Conservation (phyloP, 345 rosid species). For the Kandelia obovata region DNA sequence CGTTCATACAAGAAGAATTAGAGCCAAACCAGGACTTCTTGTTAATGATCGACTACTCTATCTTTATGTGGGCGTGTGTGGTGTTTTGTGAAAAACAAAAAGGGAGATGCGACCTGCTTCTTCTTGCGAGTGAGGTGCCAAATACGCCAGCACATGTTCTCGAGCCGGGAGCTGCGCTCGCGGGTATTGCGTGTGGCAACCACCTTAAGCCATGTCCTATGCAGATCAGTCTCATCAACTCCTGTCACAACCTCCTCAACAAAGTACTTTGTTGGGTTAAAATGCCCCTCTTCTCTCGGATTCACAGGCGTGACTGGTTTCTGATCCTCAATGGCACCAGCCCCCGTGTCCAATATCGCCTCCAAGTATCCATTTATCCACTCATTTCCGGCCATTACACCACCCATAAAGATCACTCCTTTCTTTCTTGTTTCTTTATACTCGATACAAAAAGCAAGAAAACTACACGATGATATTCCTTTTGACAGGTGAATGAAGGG, state of each 20-base stretch:
- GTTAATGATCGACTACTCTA: too few species aligned
- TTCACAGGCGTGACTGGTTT: slow-evolving; percentile 34
- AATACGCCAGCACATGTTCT: slow-evolving; percentile 99
- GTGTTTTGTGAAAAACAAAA: neutral
- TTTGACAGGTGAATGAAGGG: too few species aligned
- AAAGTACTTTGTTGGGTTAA: slow-evolving; percentile 84
- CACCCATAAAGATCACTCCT: neutral
- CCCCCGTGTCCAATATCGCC: slow-evolving; percentile 79
- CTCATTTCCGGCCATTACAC: slow-evolving; percentile 80
- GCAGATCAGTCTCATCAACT: slow-evolving; percentile 85
- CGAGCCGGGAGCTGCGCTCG: slow-evolving; percentile 89
- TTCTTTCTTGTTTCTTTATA: neutral
- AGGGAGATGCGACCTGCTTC: slow-evolving; percentile 59
- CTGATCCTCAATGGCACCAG: slow-evolving; percentile 56
- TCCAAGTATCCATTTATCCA: slow-evolving; percentile 97
- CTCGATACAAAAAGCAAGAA: too few species aligned
- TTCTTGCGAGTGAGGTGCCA: slow-evolving; percentile 99
- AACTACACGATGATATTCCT: too few species aligned
- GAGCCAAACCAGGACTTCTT: too few species aligned
- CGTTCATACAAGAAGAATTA: too few species aligned
- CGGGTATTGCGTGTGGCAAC: slow-evolving; percentile 91
- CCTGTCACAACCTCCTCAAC: slow-evolving; percentile 96
- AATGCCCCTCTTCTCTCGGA: slow-evolving; percentile 47
- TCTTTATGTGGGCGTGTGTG: too few species aligned
- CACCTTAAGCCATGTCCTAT: slow-evolving; percentile 93